Evolutionary conservation across 2,329 filamentous ascomycete genomes (phyloP).

Genomic region (Huntiella bhutanensis): DNA sequence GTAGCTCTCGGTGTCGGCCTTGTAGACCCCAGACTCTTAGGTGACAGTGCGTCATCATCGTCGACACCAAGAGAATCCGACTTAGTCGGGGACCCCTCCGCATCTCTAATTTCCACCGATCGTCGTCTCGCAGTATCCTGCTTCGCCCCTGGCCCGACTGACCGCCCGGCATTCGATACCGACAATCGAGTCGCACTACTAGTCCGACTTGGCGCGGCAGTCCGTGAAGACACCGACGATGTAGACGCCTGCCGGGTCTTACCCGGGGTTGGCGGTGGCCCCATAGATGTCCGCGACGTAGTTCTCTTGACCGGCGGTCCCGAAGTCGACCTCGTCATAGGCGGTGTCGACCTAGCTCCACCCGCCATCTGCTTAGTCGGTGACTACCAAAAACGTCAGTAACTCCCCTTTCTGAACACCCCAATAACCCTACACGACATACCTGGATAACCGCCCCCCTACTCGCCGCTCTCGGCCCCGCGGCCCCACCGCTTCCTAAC

Average conservation of each 20-base stretch:
- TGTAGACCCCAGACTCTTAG: conserved; percentile 13
- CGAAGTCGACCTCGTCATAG: conserved; percentile 25
- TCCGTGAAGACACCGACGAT: conserved; percentile 22
- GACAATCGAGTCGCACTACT: conserved; percentile 17
- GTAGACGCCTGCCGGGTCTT: conserved; percentile 25
- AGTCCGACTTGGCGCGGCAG: conserved; percentile 20
- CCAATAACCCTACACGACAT: not conserved
- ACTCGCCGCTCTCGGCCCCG: conserved; percentile 15
- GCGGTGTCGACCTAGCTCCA: conserved; percentile 42
- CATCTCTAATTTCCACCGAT: conserved; percentile 21
- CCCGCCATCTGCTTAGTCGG: conserved; percentile 46
- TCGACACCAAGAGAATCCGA: conserved; percentile 29
- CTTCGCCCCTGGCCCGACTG: too few relatives aligned
- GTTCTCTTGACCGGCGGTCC: conserved; percentile 14
- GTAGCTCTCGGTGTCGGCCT: conserved; percentile 14
- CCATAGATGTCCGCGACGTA: conserved; percentile 46
- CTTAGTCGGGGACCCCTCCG: conserved; percentile 4
- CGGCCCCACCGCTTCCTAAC: conserved; percentile 18
- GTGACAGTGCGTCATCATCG: conserved; percentile 25
- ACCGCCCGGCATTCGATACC: conserved; percentile 1
- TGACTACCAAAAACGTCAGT: conserved; percentile 31
- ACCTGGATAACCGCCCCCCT: conserved; percentile 5
- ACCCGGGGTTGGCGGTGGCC: conserved; percentile 37
- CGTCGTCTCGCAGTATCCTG: conserved; percentile 19
- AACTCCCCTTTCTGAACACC: not conserved